A percentile compares a stretch with the other conserved stretches of the same genome.
Conservation (phyloP, 202 grass and related monocot species). For the Eragrostis tef region DNA sequence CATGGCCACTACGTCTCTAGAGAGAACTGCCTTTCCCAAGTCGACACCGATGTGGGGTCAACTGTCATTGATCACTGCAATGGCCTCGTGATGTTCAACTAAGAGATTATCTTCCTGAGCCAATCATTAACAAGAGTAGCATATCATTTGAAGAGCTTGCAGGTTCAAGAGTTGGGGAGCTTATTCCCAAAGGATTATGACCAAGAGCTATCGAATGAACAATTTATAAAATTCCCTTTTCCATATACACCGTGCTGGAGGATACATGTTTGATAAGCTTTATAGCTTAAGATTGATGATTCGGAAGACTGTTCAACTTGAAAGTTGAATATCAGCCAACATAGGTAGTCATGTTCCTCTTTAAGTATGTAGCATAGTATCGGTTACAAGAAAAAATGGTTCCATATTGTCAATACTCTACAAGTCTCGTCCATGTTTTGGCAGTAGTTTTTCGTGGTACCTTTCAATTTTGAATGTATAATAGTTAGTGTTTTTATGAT, state of each 20-base stretch:
- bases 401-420: too few relatives aligned
- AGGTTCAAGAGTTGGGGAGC: background rate
- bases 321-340: background rate
- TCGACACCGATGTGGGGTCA: background rate
- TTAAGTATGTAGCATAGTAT: too few relatives aligned
- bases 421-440: too few relatives aligned
- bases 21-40: background rate
- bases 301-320: background rate
- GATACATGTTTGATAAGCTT: background rate
- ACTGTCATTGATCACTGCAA: background rate
- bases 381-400: too few relatives aligned
- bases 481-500: too few relatives aligned
- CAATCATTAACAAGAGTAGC: background rate
- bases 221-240: background rate
- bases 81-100: background rate
- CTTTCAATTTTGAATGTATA: too few relatives aligned
- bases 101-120: constrained; percentile 26
- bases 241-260: constrained; percentile 20
- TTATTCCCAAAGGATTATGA: background rate
- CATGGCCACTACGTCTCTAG: too few relatives aligned
- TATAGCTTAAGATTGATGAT: too few relatives aligned
- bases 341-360: too few relatives aligned
- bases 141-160: background rate
- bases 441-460: too few relatives aligned
- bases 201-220: background rate